Evolutionary conservation across 2,329 filamentous ascomycete genomes (phyloP).

Genomic region (Phaeosphaeria sp.): DNA sequence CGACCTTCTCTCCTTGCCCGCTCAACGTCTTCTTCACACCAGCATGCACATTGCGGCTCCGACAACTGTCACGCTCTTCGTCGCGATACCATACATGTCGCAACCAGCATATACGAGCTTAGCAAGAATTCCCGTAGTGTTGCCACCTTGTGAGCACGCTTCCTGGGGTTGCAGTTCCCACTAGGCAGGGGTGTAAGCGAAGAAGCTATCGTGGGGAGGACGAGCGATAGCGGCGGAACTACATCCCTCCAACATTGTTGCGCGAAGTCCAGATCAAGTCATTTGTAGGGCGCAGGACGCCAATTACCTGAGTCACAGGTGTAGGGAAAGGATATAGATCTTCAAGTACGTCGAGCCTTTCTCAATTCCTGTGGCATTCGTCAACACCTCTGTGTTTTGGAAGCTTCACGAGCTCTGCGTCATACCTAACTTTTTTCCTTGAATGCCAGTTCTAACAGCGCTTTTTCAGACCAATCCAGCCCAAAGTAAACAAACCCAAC

Average conservation of each 20-base stretch:
- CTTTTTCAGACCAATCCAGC: constrained; percentile 3
- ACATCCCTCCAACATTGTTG: constrained; percentile 3
- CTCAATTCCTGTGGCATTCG: background rate
- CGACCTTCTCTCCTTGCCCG: background rate
- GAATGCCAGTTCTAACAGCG: constrained; percentile 7
- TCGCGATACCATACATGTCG: background rate
- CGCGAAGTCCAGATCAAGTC: constrained; percentile 1
- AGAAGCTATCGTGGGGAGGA: constrained; percentile 14
- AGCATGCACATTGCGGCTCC: background rate
- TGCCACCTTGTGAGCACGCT: background rate
- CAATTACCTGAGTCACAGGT: constrained; percentile 22
- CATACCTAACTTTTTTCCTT: background rate
- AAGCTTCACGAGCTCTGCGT: background rate
- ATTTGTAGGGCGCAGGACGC: constrained; percentile 22
- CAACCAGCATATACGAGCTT: background rate
- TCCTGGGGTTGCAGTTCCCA: background rate
- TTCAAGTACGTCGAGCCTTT: constrained; percentile 7
- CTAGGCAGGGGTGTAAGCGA: constrained; percentile 15
- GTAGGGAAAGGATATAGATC: constrained; percentile 1
- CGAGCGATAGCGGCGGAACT: constrained; percentile 4
- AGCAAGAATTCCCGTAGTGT: background rate
- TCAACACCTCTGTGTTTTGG: background rate
- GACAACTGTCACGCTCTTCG: background rate
- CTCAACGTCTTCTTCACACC: background rate
- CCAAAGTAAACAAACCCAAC: background rate